These are phyloP conservation scores for Diutina scorzettiae DNA, from an alignment of 1,139 yeast species.

Conservation along the genomic window DNA sequence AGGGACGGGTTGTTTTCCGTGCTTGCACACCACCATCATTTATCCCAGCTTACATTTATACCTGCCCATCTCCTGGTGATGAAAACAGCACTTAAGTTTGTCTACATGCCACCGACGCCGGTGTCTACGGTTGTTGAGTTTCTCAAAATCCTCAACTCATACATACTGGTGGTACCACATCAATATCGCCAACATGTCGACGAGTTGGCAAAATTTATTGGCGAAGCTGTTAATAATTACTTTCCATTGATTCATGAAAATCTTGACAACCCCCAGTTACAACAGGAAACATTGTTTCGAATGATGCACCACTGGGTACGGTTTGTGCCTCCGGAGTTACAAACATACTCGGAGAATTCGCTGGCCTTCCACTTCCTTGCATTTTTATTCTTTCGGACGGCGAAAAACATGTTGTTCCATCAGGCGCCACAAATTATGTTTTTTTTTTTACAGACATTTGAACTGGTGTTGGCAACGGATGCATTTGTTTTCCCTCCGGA, in stretches of 20 bases:
- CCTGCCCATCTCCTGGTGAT: slow-evolving; percentile 26
- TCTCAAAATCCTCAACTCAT: neutral
- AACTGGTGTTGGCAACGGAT: slow-evolving; percentile 31
- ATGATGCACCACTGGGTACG: slow-evolving; percentile 30
- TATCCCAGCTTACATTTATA: slow-evolving; percentile 11
- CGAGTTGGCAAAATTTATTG: slow-evolving; percentile 15
- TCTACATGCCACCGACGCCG: slow-evolving; percentile 22
- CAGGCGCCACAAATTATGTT: slow-evolving; percentile 31
- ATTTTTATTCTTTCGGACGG: slow-evolving; percentile 23
- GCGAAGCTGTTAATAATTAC: slow-evolving; percentile 16
- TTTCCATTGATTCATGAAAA: slow-evolving; percentile 19
- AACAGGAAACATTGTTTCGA: slow-evolving; percentile 24
- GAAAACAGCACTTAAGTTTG: slow-evolving; percentile 25
- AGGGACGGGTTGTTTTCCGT: slow-evolving; percentile 32
- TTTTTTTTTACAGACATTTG: slow-evolving; percentile 31
- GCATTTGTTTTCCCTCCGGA: slow-evolving; percentile 19
- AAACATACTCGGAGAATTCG: slow-evolving; percentile 14
- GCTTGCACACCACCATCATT: slow-evolving; percentile 15
- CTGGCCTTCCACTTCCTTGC: slow-evolving; percentile 24
- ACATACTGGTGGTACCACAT: neutral
- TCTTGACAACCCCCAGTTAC: slow-evolving; percentile 19
- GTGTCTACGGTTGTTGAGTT: neutral
- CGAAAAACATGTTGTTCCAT: slow-evolving; percentile 26
- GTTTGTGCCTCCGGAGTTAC: slow-evolving; percentile 21
- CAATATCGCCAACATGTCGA: neutral